Evolutionary conservation across 345 rosid genomes (phyloP), one percentile per base, ranked within the genome.

Genomic region (Citropsis articulata): DNA sequence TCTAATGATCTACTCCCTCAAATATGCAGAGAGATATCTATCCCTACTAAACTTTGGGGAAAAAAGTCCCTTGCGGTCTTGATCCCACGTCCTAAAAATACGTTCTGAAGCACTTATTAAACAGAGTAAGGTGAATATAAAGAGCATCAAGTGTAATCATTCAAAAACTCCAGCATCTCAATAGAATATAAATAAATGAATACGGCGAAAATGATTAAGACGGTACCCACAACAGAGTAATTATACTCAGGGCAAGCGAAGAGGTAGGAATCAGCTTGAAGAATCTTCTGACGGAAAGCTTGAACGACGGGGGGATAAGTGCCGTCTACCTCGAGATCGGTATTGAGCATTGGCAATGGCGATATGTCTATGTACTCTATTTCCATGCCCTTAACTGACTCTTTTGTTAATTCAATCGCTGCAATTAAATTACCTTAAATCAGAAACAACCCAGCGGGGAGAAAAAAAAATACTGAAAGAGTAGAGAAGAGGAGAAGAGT

Each of bases 241-340:
- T 91, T 94, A 77, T 92, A 91, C 84, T 94, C 97, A 1, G 95
- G 97, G 1, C 90, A 94, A 71, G 97, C 97, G n/a, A 92, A 92
- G n/a, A 94, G 87, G 24, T 86, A 31, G 83, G 91, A 78, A 59
- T 91, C 98, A 31, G 97, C 93, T 27, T 78, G 75, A 16, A 82
- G 86, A 45, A 94, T 89, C 84, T 90, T 88, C 68, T 75, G 84
- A 18, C 95, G 90, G 82, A 94, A 85, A 83, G 86, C 93, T 77
- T 92, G 93, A 55, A 94, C 92, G 1, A 8, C 87, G 1, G 88
- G 83, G 18, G 95, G 97, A 72, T 76, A 91, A 63, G 82, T 82
- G 25, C 94, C 97, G 66, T 82, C 77, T 61, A 77, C 82, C 76
- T 88, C 94, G 36, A 92, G 89, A 81, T 92, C 98, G 0, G 97